Conservation (phyloP, 306 rosid genomes). For the Quercus ilex region DNA sequence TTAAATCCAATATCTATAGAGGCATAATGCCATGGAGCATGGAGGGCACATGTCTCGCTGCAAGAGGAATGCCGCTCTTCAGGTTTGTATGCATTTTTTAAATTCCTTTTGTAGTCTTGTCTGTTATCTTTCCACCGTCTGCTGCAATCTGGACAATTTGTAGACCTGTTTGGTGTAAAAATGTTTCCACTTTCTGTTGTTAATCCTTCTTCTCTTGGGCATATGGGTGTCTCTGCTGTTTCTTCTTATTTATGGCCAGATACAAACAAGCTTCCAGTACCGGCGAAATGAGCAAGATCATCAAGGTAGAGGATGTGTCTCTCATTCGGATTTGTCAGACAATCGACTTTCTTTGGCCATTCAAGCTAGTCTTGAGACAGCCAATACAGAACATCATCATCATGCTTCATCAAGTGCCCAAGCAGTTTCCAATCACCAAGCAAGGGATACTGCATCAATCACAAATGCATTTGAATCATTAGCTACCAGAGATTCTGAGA, state of each 20-base stretch:
- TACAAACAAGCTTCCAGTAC: neutral
- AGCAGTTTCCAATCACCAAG: neutral
- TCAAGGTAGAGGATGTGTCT: neutral
- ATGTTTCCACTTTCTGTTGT: neutral
- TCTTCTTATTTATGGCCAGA: neutral
- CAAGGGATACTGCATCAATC: neutral
- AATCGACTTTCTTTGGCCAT: neutral
- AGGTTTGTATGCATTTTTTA: neutral
- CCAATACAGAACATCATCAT: neutral
- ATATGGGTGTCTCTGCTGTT: neutral
- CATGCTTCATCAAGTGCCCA: neutral
- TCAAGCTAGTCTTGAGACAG: neutral
- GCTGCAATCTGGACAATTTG: neutral
- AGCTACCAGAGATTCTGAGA: neutral
- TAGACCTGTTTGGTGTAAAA: neutral
- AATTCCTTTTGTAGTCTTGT: neutral
- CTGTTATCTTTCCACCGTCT: neutral
- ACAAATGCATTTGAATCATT: neutral
- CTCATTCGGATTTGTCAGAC: neutral
- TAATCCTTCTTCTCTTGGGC: neutral
- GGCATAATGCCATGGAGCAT: constrained; percentile 13
- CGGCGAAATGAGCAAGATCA: neutral
- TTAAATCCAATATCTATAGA: neutral
- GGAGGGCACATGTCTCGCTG: neutral
- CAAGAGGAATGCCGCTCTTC: neutral